Base-by-base conservation (phyloP, 768 basidiomycete species). In the Mycena pura region DNA sequence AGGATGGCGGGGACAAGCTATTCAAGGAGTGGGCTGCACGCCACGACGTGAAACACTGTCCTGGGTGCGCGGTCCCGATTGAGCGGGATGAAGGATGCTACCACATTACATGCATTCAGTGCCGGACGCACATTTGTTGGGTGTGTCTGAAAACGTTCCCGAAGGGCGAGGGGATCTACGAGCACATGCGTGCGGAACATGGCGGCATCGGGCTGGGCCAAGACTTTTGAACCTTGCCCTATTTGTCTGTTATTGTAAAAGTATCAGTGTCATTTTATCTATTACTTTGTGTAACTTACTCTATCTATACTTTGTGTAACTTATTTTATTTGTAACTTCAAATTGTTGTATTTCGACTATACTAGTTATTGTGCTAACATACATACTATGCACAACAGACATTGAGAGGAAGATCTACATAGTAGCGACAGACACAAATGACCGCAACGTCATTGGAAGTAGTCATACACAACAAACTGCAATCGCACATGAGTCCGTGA, bases 41-140 rank as follows among this genome's bases (percentile, higher is more conserved):
- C 34, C 83, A 90, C 64, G 85, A 88, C 64, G 89, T 92, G 54
- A 90, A 92, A 77, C 76, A 80, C 29, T 94, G 92, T 70, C 92
- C 92, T 2, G 82, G 82, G 0, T 94, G 92, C 76, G 83, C 83
- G 53, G 81, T 83, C 7, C 79, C 83, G 6, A 92, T 94, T 64
- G 90, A 93, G 73, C 85, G 88, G 38, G 77, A 76, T 27, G 88
- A 86, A 62, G 92, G 92, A 0, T 94, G 92, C 73, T 90, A 94
- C 74, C 92, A 94, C 71, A 86, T 94, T 81, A 87, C 84, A n/a
- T 94, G 92, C 72, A 79, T 79, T 0, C 80, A 82, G 29, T 94
- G 92, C 71, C 82, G 84, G 65, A 86, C 89, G 0, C 92, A 94
- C 70, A 88, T 87, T 1, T 94, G 92, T 59, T 93, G 92, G 92